A percentile compares a stretch with the other conserved stretches of the same genome.
Conservation (phyloP, 805 yeast genomes). For the Lipomyces lipofer region DNA sequence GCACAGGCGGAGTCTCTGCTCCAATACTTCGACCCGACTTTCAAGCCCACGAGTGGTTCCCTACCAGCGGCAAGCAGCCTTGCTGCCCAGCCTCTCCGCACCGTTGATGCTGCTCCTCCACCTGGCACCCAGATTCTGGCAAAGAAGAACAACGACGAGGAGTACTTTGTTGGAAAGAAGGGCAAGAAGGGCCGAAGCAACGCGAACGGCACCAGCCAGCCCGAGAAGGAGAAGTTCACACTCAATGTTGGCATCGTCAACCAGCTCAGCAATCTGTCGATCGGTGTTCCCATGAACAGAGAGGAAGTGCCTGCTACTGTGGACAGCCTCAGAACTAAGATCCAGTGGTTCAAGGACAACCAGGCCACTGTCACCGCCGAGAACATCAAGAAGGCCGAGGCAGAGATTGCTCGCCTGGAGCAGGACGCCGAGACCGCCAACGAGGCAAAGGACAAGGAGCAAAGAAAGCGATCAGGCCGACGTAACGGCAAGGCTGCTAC, state of each 20-base stretch:
- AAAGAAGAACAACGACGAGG: constrained; percentile 64
- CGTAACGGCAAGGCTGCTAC: constrained; percentile 13
- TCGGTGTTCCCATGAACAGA: constrained; percentile 73
- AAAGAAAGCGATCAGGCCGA: constrained; percentile 6
- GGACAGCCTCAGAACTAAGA: constrained; percentile 68
- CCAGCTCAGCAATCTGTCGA: constrained; percentile 70
- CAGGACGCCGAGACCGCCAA: constrained; percentile 47
- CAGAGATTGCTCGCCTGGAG: constrained; percentile 68
- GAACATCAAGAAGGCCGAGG: constrained; percentile 74
- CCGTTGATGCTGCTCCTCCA: constrained; percentile 34
- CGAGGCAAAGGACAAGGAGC: constrained; percentile 8
- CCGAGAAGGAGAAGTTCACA: constrained; percentile 51
- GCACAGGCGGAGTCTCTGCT: constrained; percentile 71
- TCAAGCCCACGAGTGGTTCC: constrained; percentile 49
- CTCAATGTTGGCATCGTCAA: constrained; percentile 80
- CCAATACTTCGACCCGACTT: constrained; percentile 73
- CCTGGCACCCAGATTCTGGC: constrained; percentile 55
- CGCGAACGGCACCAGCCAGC: constrained; percentile 13
- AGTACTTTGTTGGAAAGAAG: constrained; percentile 53
- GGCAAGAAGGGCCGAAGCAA: constrained; percentile 35
- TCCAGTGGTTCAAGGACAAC: constrained; percentile 62
- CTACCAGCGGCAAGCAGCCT: constrained; percentile 4
- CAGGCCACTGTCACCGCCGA: constrained; percentile 80
- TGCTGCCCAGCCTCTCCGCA: constrained; percentile 31
- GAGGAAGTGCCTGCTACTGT: constrained; percentile 70